phyloP scores from a whole-genome alignment of 495 filamentous ascomycete genomes.

The Elaphomyces granulatus region DNA sequence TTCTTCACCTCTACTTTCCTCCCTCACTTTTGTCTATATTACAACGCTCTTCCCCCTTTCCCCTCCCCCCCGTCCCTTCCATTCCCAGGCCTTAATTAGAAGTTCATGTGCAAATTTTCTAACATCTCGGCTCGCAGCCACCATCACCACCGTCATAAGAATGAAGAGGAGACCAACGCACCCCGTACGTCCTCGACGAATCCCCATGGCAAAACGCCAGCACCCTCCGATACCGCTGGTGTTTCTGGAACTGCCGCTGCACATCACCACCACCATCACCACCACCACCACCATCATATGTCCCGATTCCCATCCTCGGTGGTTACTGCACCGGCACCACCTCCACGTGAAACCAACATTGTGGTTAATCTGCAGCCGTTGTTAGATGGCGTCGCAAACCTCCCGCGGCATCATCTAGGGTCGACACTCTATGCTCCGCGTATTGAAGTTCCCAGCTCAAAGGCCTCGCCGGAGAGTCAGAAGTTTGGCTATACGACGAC shows the following conservation, averaged over 20 bases:
- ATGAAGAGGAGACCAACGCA: constrained; percentile 40
- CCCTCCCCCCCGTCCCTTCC: too few species aligned
- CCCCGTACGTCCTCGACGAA: constrained; percentile 20
- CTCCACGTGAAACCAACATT: constrained; percentile 46
- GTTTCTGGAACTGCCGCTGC: constrained; percentile 22
- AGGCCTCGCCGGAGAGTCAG: constrained; percentile 32
- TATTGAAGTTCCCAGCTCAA: constrained; percentile 33
- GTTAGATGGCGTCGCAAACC: constrained; percentile 50
- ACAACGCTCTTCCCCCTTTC: background rate
- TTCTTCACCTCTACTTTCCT: constrained; percentile 4
- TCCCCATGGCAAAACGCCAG: constrained; percentile 24
- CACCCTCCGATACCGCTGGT: constrained; percentile 23
- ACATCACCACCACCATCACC: constrained; percentile 43
- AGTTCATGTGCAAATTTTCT: constrained; percentile 8
- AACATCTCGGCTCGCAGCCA: constrained; percentile 33
- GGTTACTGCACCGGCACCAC: constrained; percentile 22
- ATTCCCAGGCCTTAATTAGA: too few species aligned
- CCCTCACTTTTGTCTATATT: background rate
- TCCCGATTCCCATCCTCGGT: constrained; percentile 19
- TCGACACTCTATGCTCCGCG: constrained; percentile 44
- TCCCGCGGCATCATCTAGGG: constrained; percentile 69
- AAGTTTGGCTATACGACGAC: constrained; percentile 56
- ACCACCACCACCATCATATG: constrained; percentile 36
- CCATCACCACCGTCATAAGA: constrained; percentile 64
- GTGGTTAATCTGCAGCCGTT: constrained; percentile 52